Base-by-base conservation (phyloP, 495 filamentous ascomycete species). In the Penicillium steckii region DNA sequence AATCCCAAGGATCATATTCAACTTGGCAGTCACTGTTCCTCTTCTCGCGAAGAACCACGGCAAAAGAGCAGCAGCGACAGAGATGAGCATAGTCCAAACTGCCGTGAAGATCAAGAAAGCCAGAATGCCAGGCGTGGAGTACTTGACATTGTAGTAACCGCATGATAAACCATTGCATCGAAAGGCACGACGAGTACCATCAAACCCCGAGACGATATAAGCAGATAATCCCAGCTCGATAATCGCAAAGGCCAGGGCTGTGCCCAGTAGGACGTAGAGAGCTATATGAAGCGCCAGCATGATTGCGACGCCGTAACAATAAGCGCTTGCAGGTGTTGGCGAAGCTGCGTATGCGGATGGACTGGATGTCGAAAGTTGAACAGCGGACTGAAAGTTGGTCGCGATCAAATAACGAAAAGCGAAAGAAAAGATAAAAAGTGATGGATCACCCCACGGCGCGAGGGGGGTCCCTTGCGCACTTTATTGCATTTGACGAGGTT, bases 271-370 rank as follows among this genome's bases (percentile, higher is more conserved):
- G 46, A 52, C 41, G 38, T 59, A 59, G 2, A 70, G 50, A 24
- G 55, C 42, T 41, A 65, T 65, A 50, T 66, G 55, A 38, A 70
- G 55, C 15, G 55, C 43, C 25, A 57, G 22, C 67, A 70, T 70
- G 38, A 15, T 56, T 37, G 4, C 23, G 24, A 30, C 27, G 27
- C 27, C n/a, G n/a, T n/a, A n/a, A n/a, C n/a, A n/a, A n/a, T n/a
- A n/a, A n/a, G n/a, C n/a, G n/a, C n/a, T n/a, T n/a, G n/a, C n/a
- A n/a, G n/a, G n/a, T 27, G 26, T 10, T 27, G 4, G 26, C 26
- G 26, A 27, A 27, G 33, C 5, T 15, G 33, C 6, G n/a, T 15
- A 15, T 37, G n/a, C n/a, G n/a, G n/a, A n/a, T n/a, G n/a, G n/a
- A n/a, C n/a, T n/a, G n/a, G n/a, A n/a, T n/a, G n/a, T n/a, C n/a